Percentiles rank a stretch among this genome's conserved stretches.
phyloP scores from a whole-genome alignment of 2,329 filamentous ascomycete species.

The Leptographium lundbergii region DNA sequence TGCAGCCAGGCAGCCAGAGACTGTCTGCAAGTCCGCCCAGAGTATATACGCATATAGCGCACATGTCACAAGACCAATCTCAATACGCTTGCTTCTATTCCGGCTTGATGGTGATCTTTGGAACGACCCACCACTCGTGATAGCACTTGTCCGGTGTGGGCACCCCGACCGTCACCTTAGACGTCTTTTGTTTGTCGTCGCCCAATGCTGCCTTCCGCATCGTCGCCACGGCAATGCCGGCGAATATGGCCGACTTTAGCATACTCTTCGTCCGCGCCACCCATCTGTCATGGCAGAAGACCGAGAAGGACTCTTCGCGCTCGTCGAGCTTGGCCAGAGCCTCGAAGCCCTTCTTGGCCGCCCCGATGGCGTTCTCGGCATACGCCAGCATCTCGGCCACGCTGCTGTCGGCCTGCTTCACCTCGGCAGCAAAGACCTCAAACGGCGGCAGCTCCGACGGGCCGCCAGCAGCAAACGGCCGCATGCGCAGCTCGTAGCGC shows the following conservation, averaged over 20 bases:
- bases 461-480: constrained; percentile 59
- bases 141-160: constrained; percentile 40
- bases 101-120: constrained; percentile 24
- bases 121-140: constrained; percentile 55
- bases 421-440: constrained; percentile 42
- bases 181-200: constrained; percentile 18
- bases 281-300: constrained; percentile 43
- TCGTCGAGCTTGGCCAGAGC: constrained; percentile 36
- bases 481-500: constrained; percentile 77
- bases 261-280: constrained; percentile 43
- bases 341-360: constrained; percentile 44
- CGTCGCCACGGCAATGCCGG: constrained; percentile 49
- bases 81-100: too few relatives aligned
- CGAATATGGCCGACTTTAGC: constrained; percentile 58
- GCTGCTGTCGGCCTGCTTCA: constrained; percentile 25
- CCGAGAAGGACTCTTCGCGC: constrained; percentile 34
- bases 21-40: too few relatives aligned
- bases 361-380: constrained; percentile 31
- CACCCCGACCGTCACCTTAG: constrained; percentile 33
- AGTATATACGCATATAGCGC: background rate
- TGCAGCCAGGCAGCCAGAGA: too few relatives aligned
- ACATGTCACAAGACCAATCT: background rate
- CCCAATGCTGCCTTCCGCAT: constrained; percentile 38
- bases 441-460: constrained; percentile 55
- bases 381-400: constrained; percentile 29